Base-by-base conservation (phyloP, 1,284 basidiomycete species). In the Pseudozyma pruni region DNA sequence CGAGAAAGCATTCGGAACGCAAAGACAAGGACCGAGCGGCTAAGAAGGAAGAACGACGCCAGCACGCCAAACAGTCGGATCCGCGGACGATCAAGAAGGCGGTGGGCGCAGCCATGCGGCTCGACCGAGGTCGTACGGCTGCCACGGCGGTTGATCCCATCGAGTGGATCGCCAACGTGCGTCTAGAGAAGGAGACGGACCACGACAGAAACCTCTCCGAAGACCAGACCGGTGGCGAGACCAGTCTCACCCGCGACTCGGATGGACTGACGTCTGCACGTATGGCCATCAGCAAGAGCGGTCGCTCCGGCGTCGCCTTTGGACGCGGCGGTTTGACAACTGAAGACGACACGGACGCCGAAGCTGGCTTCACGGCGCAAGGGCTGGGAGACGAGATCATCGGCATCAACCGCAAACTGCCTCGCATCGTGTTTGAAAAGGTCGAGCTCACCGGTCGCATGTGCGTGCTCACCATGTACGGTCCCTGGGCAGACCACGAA, bases 401-500 rank as follows among this genome's bases (percentile, higher is more conserved):
- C 47, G 56, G 61, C 27, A 70, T 81, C 38, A 75, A 70, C 22
- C 69, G 71, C 34, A 66, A 67, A 31, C 62, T 75, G 22, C 73
- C 70, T 0, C 53, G 66, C 19, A 67, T 74, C 29, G 51, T 71
- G 0, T 75, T 80, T 40, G 79, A 81, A 46, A 66, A 70, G 22
- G 71, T 79, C 33, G 79, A 81, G 37, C 56, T 81, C 2, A 74
- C 72, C 3, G 53, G 68, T 19, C 74, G 75, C 17, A 60, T 61
- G 31, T 76, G 74, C 42, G 76, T 74, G 8, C 47, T 78, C 8
- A 67, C 66, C 8, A 64, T 80, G 42, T 79, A 80, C 43, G 80
- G 80, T 0, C 80, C 79, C 0, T 81, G 80, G 79, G 76, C 72
- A 4, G 63, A 76, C 25, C 56, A 67, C 43, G 58, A 62, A 31